phyloP scores from a whole-genome alignment of 495 filamentous ascomycete genomes.

The Lentithecium fluviatile region DNA sequence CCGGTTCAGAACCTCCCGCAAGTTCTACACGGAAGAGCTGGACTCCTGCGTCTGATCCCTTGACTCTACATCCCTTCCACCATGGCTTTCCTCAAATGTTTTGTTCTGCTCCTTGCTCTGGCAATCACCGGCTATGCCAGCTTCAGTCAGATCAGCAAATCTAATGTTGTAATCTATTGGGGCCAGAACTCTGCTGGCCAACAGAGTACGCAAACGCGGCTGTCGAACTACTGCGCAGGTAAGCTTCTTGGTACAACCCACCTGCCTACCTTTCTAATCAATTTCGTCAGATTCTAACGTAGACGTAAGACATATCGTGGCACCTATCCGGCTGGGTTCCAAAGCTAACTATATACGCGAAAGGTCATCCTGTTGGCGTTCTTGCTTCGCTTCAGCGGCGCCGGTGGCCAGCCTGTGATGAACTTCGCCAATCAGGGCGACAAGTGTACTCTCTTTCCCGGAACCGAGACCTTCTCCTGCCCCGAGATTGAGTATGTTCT shows the following conservation, averaged over 20 bases:
- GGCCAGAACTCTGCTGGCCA: conserved; percentile 50
- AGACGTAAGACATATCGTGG: conserved; percentile 26
- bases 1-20: not conserved
- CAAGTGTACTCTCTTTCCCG: conserved; percentile 57
- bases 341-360: not conserved
- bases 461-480: conserved; percentile 58
- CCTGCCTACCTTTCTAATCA: conserved; percentile 1
- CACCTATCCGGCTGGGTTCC: not conserved
- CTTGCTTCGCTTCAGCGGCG: conserved; percentile 53
- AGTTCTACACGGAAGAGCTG: not conserved
- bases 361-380: conserved; percentile 58
- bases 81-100: not conserved
- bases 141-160: conserved; percentile 51
- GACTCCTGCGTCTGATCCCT: not conserved
- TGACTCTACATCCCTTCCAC: not conserved
- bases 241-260: conserved; percentile 35
- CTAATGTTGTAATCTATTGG: conserved; percentile 67
- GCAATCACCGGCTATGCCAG: conserved; percentile 42
- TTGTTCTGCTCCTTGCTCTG: not conserved
- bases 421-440: conserved; percentile 63
- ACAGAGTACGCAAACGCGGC: conserved; percentile 48
- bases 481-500: conserved; percentile 59
- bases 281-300: conserved; percentile 35
- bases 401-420: conserved; percentile 46
- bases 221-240: conserved; percentile 58